Base-by-base conservation (phyloP, 2,329 filamentous ascomycete species). In the Zarea fungicola region DNA sequence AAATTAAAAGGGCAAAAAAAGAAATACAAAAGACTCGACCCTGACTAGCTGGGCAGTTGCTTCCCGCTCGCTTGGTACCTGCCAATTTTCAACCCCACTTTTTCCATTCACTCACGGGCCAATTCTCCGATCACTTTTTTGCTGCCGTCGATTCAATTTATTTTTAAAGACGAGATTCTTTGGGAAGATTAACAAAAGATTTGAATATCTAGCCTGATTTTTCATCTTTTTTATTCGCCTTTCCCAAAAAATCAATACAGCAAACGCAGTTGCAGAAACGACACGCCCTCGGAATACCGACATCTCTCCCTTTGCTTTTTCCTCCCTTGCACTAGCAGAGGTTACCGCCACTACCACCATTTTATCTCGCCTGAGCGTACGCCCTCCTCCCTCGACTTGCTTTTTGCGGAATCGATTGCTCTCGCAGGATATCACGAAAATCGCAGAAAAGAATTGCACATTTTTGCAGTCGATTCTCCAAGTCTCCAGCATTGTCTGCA, bases 281-380 rank as follows among this genome's bases (percentile, higher is more conserved):
- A n/a, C n/a, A n/a, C n/a, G n/a, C 42, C 42, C 42, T 45, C 42
- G 32, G 42, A 45, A 36, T 32, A 23, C n/a, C n/a, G n/a, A n/a
- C n/a, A n/a, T n/a, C 32, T 25, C 31, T 21, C 32, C 23, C 42
- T 37, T 23, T 45, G 35, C 31, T 23, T 45, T 45, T 45, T 45
- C 36, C 42, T 31, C 42, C 42, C 42, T 45, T 45, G 42, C 31
- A 37, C 32, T 21, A 31, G 10, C 11, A 25, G n/a, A n/a, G n/a
- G n/a, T n/a, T n/a, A 36, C 31, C 42, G 25, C n/a, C 42, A 37
- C 42, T 32, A 22, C 42, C 32, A n/a, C 28, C 26, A 29, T 35
- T 45, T n/a, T n/a, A n/a, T n/a, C 22, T 29, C 29, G 42, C 32
- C 42, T 37, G 31, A 26, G 42, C 23, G 42, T 37, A 22, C 6